Evolutionary conservation across 371 early-diverging fungal genomes (phyloP), one percentile per base, ranked within the genome.

Genomic region (Basidiobolus meristosporus): DNA sequence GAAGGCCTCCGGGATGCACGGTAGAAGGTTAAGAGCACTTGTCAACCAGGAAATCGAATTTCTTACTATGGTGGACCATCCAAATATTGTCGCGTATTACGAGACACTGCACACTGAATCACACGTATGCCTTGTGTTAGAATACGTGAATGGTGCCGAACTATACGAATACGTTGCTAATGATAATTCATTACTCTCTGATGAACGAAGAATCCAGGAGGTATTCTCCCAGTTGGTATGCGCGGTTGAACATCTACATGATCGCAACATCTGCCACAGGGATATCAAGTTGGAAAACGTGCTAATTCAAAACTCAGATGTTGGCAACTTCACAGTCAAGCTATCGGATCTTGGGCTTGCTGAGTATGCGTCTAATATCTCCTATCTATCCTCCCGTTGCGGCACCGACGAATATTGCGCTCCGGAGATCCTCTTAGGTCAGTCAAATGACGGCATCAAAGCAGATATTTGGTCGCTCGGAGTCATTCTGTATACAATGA

Each of bases 201-300:
- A 16, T 34, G 34, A 34, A 34, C 34, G 12, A 7, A 12, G 14
- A 14, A 12, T n/a, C n/a, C 34, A 18, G 4, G 34, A 34, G 7
- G 18, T 34, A 34, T 34, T 34, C 12, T 14, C 16, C n/a, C 34
- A 34, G 18, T 12, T 34, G 34, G 16, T 34, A 4, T 5, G 18
- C n/a, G 87, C 82, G 2, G 48, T 97, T 1, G 48, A 60, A 15
- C 90, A 90, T 51, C 46, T 91, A 31, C 98, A 97, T 54, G 49
- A 56, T 3, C 69, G 79, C 15, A 59, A 65, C 7, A 65, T 92
- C 14, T 73, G 77, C 16, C 95, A 97, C 56, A 71, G 85, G 38
- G 98, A 97, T 54, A 52, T 97, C 36, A 97, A 97, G 56, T 64
- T 82, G 19, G 98, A 97, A 42, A 96, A 96, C 52, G 67, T 95